A percentile compares a stretch with the other conserved stretches of the same genome.
phyloP scores from a whole-genome alignment of 2,329 filamentous ascomycete species.

The Sarocladiaceae sp. region DNA sequence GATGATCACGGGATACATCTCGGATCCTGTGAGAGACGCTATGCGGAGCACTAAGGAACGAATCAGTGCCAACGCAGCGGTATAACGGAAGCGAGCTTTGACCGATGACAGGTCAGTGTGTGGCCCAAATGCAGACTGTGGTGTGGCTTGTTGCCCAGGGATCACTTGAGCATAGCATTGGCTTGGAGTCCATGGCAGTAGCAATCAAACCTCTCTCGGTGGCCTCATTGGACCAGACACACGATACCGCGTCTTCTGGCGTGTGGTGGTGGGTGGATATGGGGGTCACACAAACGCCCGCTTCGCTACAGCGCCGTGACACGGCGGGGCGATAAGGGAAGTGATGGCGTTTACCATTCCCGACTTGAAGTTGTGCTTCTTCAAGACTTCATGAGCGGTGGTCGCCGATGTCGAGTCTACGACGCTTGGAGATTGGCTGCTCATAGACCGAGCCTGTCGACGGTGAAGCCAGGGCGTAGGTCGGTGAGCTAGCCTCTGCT shows the following conservation, averaged over 20 bases:
- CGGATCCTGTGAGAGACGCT: neutral
- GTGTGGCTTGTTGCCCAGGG: neutral
- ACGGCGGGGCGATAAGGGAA: slow-evolving; percentile 4
- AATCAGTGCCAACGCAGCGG: too few relatives aligned
- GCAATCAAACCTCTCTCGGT: neutral
- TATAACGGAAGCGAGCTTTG: too few relatives aligned
- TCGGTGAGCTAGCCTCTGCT: neutral
- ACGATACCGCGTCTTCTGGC: too few relatives aligned
- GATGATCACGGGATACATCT: neutral
- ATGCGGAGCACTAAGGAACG: too few relatives aligned
- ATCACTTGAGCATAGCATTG: neutral
- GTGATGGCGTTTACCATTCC: neutral
- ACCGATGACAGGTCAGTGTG: neutral
- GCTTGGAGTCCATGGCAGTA: neutral
- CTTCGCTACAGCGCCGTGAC: neutral
- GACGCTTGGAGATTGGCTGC: too few relatives aligned
- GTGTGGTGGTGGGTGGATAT: slow-evolving; percentile 1
- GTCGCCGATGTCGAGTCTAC: too few relatives aligned
- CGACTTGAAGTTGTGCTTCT: neutral
- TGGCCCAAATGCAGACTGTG: neutral
- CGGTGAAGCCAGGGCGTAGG: neutral
- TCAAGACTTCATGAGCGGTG: too few relatives aligned
- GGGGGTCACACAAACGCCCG: neutral
- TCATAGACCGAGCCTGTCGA: too few relatives aligned
- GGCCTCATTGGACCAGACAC: neutral